Base-by-base conservation (phyloP, 106 monocot genomes). In the Dioscorea alata region DNA sequence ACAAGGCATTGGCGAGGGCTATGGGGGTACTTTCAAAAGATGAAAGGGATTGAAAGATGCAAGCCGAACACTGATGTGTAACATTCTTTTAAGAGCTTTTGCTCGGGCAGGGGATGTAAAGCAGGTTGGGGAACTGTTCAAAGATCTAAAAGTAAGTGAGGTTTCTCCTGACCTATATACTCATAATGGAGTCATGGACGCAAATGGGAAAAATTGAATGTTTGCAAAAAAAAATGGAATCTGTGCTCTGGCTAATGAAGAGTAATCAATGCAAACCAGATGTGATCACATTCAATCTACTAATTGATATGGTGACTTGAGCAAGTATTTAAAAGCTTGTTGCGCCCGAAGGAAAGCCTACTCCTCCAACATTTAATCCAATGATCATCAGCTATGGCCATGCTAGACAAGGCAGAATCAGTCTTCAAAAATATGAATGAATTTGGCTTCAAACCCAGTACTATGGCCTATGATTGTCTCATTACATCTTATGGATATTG, bases 291-390 rank as follows among this genome's bases (percentile, higher is more conserved):
- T 97, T 83, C 75, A 97, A 97, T 66, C 63, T 90, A 23, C 89
- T 97, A 0, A 97, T 97, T 50, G 97, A 97, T 97, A 97, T 71
- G 89, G 97, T 15, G 82, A 76, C 69, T 97, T 92, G 92, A 92
- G 57, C 92, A 97, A 73, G 97, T 97, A 9, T 97, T 90, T 48
- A 84, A 76, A 72, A 97, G 97, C 74, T 66, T 97, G 66, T 73
- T 89, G 73, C 77, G 75, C 24, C 89, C 92, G 18, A 97, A 90
- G 76, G 82, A 68, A 85, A 72, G 20, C 97, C 97, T 0, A 89
- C 89, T 19, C 81, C 84, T 49, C 84, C 92, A 2, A 90, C 97
- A 48, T 97, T 92, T 66, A 84, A 97, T 73, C 89, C 92, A 12
- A 97, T 92, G 97, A 97, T 97, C 72, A 83, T 69, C 35, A 92